Base-by-base conservation (phyloP, 2,329 filamentous ascomycete genomes). In the Paracoccidioides lutzii region DNA sequence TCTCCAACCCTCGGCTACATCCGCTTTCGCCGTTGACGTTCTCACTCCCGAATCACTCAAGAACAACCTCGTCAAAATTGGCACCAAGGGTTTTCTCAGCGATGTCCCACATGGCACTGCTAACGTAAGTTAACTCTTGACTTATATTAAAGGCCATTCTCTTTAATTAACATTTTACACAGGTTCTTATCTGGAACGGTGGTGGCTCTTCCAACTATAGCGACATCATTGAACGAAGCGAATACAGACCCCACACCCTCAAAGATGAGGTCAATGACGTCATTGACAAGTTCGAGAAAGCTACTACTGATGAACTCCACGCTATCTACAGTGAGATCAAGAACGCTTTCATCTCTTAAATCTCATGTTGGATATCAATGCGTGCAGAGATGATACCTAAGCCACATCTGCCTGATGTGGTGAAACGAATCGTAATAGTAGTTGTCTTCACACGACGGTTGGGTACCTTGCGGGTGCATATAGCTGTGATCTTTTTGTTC, bases 161-260 rank as follows among this genome's bases (percentile, higher is more conserved):
- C 42, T 6, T n/a, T n/a, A 1, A 44, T 55, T 71, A 66, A 69
- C 61, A 61, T 28, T 0, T 33, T 57, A 57, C 22, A 5, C 62
- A 79, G 76, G 79, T 95, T 69, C 89, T 98, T 60, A 91, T 91
- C 73, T 98, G 90, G 91, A 98, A 98, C 82, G 93, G 94, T 71
- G 94, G 90, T 76, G 93, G 93, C 68, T 87, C 82, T 69, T 84
- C 81, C 77, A 95, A 98, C 85, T 96, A 88, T 82, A 81, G 81
- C 59, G 78, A 87, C 65, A 95, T 96, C 67, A 74, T 95, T 61
- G 75, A 78, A 82, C 64, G 87, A n/a, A n/a, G 88, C 67, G 77
- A 81, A 66, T 91, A 90, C 78, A 79, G 80, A 64, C 78, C 69
- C 45, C 68, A 73, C 63, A 64, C 72, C 53, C 64, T 73, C 55